Evolutionary conservation across 495 filamentous ascomycete species (phyloP), one percentile per base, ranked within the genome.

Genomic region (Corynascus novoguineensis): DNA sequence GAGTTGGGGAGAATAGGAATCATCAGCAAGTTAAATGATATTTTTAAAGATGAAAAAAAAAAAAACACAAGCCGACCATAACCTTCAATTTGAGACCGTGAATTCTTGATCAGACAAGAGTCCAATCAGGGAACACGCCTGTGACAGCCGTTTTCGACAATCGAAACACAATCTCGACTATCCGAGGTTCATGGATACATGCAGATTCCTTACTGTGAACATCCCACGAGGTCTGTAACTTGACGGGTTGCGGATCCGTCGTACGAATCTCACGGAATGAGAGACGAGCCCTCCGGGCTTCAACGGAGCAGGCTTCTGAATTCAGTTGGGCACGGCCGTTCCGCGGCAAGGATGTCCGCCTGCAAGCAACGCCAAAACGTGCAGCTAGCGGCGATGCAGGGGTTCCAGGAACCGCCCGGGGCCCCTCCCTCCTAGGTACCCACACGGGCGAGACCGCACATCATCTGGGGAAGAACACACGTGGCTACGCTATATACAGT

Each of bases 361-460:
- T 15, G 41, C 24, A 32, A 50, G 47, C 37, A 25, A 56, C 58
- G 47, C 47, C 47, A 52, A 49, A 59, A 59, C 57, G 57, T 59
- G 57, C 57, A 55, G 52, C 9, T 40, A 53, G 48, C 46, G 53
- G 58, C 58, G 47, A 60, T 4, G 31, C 37, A n/a, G 37, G n/a
- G 12, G 35, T 2, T 17, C 32, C 50, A 44, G 45, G 38, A 41
- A n/a, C 46, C 47, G 12, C 40, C 24, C 15, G 3, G 49, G 41
- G 7, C n/a, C 27, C 27, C 38, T 17, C 19, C 37, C 3, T 4
- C 9, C 4, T 11, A 0, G 28, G 53, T 47, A 3, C 42, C 53
- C 44, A 38, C 53, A 38, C 21, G 53, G 53, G 53, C 53, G 21
- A 55, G 53, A 55, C 53, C 28, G 6, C 50, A 14, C 28, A 44